Evolutionary conservation across 2,329 filamentous ascomycete genomes (phyloP), one percentile per base, ranked within the genome.

Genomic region (Alternaria arborescens): DNA sequence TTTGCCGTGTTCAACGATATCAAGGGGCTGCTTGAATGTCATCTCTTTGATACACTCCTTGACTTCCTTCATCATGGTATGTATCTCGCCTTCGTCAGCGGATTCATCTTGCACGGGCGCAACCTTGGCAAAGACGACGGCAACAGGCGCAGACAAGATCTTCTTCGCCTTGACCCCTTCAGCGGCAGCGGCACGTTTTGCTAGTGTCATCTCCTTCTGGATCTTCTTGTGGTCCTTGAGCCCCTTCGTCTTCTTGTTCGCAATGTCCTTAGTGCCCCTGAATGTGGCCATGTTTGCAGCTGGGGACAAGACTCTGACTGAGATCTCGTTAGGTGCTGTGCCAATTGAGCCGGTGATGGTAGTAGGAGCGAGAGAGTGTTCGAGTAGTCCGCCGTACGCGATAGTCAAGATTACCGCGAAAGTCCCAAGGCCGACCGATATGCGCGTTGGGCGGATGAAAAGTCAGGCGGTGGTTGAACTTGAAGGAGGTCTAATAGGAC

Each of bases 161-260:
- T 34, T 51, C 4, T 36, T 56, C 8, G 4, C 18, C 20, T 51
- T 42, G 16, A 2, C 11, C 18, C 52, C 43, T 8, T 50, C 46
- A 10, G 58, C 51, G 8, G 50, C 48, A 7, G 53, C 52, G 18
- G 22, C 34, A 28, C 62, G 60, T 24, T 60, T 57, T 2, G 48
- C 41, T 0, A 34, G 14, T 4, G 32, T 36, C 34, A 58, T 65
- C 34, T 54, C 38, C 54, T 60, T 65, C 28, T 62, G 52, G 5
- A 41, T 24, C 56, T 50, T 60, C 36, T 60, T 60, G 36, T 58
- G 42, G 7, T 43, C 34, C 36, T 58, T 58, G 16, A 62, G 20
- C 7, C 53, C 52, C 24, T 60, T 57, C n/a, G 5, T 24, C 55
- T 56, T 62, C 34, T 62, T 62, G 40, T 1, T 47, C 5, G 3